Evolutionary conservation across 176 grass and related monocot genomes (phyloP), one percentile per base, ranked within the genome.

Genomic region (Eleusine indica): DNA sequence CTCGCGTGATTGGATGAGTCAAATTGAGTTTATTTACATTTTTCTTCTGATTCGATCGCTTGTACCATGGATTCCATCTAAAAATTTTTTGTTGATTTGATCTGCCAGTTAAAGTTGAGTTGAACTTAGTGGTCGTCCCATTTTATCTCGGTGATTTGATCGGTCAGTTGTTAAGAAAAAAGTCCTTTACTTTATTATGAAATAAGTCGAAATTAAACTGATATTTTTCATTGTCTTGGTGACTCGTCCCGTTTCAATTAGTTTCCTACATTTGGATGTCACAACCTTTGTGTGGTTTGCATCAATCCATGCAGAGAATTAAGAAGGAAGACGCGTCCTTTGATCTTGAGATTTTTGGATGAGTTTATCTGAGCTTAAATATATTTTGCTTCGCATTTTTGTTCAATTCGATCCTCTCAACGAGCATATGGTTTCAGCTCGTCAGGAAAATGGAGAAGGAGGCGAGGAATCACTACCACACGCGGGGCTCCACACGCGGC

Each of bases 401-500:
- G 1, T 12, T 21, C 14, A n/a, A 64, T 64, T 30, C 70, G 29
- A 44, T 42, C 68, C 25, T 0, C 25, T 62, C 16, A 11, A 19
- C 16, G 28, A 1, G 18, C 28, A 3, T 74, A 42, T 11, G 47
- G 74, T 75, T 65, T 51, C 58, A 41, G 74, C 42, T 22, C 15
- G 60, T 76, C 65, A 38, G 35, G 64, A 78, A 68, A 18, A 97
- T 97, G 94, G 94, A 97, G 43, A 89, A 86, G 71, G 91, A 93
- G 16, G 78, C 82, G 42, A 91, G 94, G 73, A 97, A 97, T 51
- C 91, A 93, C 84, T 94, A 97, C 86, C 91, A 91, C 17, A 97
- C 94, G 15, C 83, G 94, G 35, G 89, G 91, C 15, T 97, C 91
- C 9, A 80, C 87, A 18, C 77, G 94, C 63, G 81, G 87, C 42